phyloP scores from a whole-genome alignment of 768 basidiomycete genomes.

The Mrakia frigida region DNA sequence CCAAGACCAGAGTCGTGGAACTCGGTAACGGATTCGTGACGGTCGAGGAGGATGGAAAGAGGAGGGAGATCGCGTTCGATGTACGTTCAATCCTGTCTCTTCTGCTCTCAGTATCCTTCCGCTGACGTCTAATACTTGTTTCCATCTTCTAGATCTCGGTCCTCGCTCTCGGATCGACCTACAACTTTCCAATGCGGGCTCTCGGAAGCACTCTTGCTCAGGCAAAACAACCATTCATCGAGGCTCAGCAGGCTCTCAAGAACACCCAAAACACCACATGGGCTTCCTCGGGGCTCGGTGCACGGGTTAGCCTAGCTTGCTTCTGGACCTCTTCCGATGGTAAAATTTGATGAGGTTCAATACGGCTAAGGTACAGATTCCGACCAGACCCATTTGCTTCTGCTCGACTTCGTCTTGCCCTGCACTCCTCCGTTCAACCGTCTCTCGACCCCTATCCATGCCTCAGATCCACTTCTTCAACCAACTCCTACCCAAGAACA shows the following conservation, averaged over 20 bases:
- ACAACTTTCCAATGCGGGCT: conserved; percentile 16
- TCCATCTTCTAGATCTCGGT: conserved; percentile 1
- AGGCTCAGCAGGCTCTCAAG: conserved; percentile 1
- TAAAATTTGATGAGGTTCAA: too few species aligned
- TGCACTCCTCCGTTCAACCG: too few species aligned
- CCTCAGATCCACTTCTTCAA: too few species aligned
- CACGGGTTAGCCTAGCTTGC: too few species aligned
- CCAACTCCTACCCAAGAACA: too few species aligned
- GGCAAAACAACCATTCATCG: conserved; percentile 6
- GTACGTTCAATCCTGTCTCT: neutral
- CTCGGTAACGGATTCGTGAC: conserved; percentile 13
- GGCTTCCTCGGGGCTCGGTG: too few species aligned
- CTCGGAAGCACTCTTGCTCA: neutral
- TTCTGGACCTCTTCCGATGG: too few species aligned
- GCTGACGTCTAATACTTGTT: neutral
- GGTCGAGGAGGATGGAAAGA: neutral
- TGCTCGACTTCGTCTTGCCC: too few species aligned
- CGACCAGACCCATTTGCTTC: too few species aligned
- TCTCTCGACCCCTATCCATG: too few species aligned
- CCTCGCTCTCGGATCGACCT: conserved; percentile 28
- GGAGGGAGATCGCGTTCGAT: conserved; percentile 15
- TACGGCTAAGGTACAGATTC: too few species aligned
- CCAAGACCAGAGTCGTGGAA: conserved; percentile 23
- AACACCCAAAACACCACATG: neutral
- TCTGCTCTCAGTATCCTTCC: neutral